Evolutionary conservation across 768 basidiomycete species (phyloP), one percentile per base, ranked within the genome.

Genomic region (Tubosaeta sp.): DNA sequence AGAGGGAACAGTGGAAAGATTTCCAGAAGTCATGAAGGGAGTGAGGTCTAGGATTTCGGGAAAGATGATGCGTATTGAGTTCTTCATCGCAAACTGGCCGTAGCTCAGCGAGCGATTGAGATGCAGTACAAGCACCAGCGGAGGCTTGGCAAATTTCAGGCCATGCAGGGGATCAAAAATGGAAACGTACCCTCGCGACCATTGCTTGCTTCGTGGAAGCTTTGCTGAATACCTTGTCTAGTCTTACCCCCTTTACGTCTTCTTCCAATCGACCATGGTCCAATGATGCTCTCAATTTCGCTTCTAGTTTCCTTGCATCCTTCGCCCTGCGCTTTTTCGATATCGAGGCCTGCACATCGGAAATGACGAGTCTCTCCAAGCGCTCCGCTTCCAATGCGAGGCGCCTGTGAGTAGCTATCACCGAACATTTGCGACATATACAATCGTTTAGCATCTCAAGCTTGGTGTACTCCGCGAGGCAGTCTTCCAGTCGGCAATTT

Each of bases 361-460:
- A 66, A 35, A 46, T 57, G 25, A 66, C 57, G 1, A 63, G 59
- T 38, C 60, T 67, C 37, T 79, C 76, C 11, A 93, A 72, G 19
- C 76, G 71, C 33, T 82, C 78, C 5, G 82, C 73, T 50, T 95
- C 92, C 9, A 78, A 69, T 37, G 73, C 67, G 50, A 95, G 75
- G 43, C 84, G 76, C 44, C 72, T 72, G 58, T 82, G 80, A 0
- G 97, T 98, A 16, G 86, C 84, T 6, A 84, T 72, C 54, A 98
- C 74, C 1, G 93, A 91, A 65, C 97, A 99, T 55, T 86, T 85
- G 19, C 94, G 84, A 70, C 97, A 99, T 26, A 92, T 83, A 60
- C 93, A 95, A 63, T 95, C 94, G n/a, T 80, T 82, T 43, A 99
- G 77, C 33, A 89, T 70, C 65, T 99, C 97, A 29, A 95, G 77